Conservation (phyloP, 148 eudicot species). For the Persicaria tinctoria region DNA sequence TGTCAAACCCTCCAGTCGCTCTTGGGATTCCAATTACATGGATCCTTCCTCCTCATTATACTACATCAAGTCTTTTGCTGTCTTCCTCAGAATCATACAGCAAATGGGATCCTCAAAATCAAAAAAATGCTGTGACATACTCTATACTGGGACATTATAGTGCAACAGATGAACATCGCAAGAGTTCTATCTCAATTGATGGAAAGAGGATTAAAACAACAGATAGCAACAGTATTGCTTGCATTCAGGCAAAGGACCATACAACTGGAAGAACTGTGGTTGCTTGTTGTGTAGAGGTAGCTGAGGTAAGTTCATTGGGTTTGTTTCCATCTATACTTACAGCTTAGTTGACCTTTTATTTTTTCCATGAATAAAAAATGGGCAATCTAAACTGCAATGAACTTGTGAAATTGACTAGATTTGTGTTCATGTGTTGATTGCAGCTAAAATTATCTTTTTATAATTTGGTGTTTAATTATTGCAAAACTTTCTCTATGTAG, state of each 20-base stretch:
- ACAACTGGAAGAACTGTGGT: slow-evolving; percentile 63
- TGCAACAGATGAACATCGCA: slow-evolving; percentile 33
- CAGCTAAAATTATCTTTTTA: background rate
- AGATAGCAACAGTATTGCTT: slow-evolving; percentile 49
- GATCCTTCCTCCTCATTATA: slow-evolving; percentile 87
- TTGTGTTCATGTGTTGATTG: background rate
- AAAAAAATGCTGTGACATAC: slow-evolving; percentile 45
- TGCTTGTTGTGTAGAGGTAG: slow-evolving; percentile 79
- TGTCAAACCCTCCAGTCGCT: slow-evolving; percentile 83
- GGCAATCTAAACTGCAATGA: background rate
- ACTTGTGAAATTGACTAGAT: background rate
- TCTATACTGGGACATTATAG: slow-evolving; percentile 44
- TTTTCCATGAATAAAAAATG: background rate
- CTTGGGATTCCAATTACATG: slow-evolving; percentile 79
- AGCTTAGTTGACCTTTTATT: background rate
- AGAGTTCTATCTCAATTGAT: slow-evolving; percentile 37
- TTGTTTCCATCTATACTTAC: background rate
- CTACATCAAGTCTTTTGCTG: slow-evolving; percentile 63
- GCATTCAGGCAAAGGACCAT: slow-evolving; percentile 72
- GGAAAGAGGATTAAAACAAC: slow-evolving; percentile 57
- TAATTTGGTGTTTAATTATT: background rate
- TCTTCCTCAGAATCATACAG: slow-evolving; percentile 30
- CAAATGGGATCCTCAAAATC: slow-evolving; percentile 37
- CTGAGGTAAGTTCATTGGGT: slow-evolving; percentile 40
- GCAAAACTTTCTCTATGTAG: background rate